phyloP scores from a whole-genome alignment of 129 eudicot genomes.

The Mikania micrantha region DNA sequence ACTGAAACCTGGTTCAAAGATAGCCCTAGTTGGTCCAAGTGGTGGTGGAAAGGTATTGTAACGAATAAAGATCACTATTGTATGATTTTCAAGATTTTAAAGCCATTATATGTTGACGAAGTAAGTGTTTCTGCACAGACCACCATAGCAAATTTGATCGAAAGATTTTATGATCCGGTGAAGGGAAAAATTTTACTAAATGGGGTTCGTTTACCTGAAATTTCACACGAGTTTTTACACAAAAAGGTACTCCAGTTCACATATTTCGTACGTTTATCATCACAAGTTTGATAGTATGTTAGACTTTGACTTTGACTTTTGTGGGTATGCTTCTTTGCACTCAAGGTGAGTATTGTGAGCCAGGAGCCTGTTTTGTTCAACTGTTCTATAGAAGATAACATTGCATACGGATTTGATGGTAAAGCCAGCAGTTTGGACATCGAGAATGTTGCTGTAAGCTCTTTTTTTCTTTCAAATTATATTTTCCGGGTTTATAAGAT shows the following conservation, averaged over 20 bases:
- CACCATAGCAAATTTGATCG: conserved; percentile 47
- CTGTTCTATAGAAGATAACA: conserved; percentile 48
- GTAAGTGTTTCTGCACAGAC: conserved; percentile 24
- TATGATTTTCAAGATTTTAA: neutral
- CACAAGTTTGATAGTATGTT: neutral
- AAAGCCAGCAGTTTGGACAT: conserved; percentile 32
- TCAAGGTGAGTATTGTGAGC: conserved; percentile 47
- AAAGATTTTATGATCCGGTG: conserved; percentile 42
- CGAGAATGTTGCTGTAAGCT: conserved; percentile 30
- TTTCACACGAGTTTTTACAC: conserved; percentile 49
- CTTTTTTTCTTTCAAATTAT: neutral
- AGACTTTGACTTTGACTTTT: conserved; percentile 8
- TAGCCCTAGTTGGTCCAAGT: conserved; percentile 51
- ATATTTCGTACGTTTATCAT: neutral
- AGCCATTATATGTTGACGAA: neutral
- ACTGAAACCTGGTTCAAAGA: conserved; percentile 45
- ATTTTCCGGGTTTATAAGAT: neutral
- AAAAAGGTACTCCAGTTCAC: conserved; percentile 28
- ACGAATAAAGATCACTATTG: neutral
- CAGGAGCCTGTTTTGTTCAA: conserved; percentile 55
- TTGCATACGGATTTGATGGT: conserved; percentile 45
- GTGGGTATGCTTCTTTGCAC: neutral
- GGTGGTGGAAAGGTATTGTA: conserved; percentile 46
- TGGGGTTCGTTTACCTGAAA: conserved; percentile 41
- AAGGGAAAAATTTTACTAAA: conserved; percentile 42